Evolutionary conservation across 2,329 filamentous ascomycete genomes (phyloP), one percentile per base, ranked within the genome.

Genomic region (Penicillium nordicum): DNA sequence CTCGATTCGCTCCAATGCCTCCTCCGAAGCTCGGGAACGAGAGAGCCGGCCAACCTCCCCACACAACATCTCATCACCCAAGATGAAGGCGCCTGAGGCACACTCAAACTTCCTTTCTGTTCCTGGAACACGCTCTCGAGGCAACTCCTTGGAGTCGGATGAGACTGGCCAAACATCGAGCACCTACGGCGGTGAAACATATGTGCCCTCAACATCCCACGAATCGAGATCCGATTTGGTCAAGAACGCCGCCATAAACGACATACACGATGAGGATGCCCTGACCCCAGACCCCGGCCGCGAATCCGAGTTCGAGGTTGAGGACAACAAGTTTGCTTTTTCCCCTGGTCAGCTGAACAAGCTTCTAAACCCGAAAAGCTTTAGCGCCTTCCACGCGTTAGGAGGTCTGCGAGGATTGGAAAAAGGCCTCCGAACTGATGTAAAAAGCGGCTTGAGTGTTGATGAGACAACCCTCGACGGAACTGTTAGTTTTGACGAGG

Each of bases 361-460:
- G 74, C 76, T 94, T 7, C 79, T 92, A 50, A 92, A 92, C 61
- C 89, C 90, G 0, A 94, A 94, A 74, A 92, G 82, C 64, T 78
- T 89, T 58, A 79, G 83, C 27, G 89, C 89, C 5, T 91, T 92
- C 59, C 85, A 88, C 63, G 88, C 88, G 6, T 73, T 94, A 2
- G 90, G 90, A 53, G 90, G 90, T 47, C 70, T 93, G 6, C 77
- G 76, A 9, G 90, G 90, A 2, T 70, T 94, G 21, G 88, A 90
- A 67, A 90, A 86, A 67, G 90, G 90, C 1, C 71, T 94, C 10
- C 80, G 85, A 55, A 87, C 88, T 1, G 78, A 91, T 67, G 74
- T 84, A 38, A 79, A 78, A 43, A 76, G 82, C 51, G 90, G 90
- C 11, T 74, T 94, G 25, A 88, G 87, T 62, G 67, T 84, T 18